Evolutionary conservation across 2,329 filamentous ascomycete genomes (phyloP), one percentile per base, ranked within the genome.

Genomic region (Paraphaeosphaeria sporulosa): DNA sequence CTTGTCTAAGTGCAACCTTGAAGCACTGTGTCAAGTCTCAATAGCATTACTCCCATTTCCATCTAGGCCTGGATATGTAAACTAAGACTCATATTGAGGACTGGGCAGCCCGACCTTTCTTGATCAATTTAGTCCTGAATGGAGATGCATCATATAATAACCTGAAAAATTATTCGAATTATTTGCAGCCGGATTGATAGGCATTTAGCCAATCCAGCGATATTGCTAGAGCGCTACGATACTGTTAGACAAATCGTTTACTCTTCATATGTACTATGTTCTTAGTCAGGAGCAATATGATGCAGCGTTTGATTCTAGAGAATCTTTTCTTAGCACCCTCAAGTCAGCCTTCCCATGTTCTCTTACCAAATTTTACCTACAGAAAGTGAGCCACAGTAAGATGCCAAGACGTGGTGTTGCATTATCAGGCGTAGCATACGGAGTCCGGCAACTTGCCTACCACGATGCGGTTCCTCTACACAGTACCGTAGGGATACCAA

Each of bases 401-500:
- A 12, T 42, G 38, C 38, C 38, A 42, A 42, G 38, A 42, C 38
- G 38, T 42, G 38, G 38, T 42, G 13, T 42, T 42, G 38, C 38
- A 42, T 7, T 5, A 19, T 42, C 38, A 42, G 38, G n/a, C 38
- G 15, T 8, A 30, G 4, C 4, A 30, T 30, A 44, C 42, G 42
- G 42, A 44, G 42, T 44, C 42, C 42, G 42, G 42, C 42, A 44
- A 19, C n/a, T 21, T 21, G 17, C 42, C 42, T 44, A 44, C 42
- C 17, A 44, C 42, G n/a, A 44, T n/a, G 42, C 42, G 42, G 17
- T 44, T 44, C 42, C 42, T 44, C 42, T 44, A 21, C 42, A 44
- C 42, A 21, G 15, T 44, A 23, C 42, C 42, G 42, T 44, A 44
- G 15, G 42, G 21, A 44, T 44, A 44, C 42, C 42, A 44, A 23